Conservation (phyloP, 129 eudicot species). For the Deinandra increscens region DNA sequence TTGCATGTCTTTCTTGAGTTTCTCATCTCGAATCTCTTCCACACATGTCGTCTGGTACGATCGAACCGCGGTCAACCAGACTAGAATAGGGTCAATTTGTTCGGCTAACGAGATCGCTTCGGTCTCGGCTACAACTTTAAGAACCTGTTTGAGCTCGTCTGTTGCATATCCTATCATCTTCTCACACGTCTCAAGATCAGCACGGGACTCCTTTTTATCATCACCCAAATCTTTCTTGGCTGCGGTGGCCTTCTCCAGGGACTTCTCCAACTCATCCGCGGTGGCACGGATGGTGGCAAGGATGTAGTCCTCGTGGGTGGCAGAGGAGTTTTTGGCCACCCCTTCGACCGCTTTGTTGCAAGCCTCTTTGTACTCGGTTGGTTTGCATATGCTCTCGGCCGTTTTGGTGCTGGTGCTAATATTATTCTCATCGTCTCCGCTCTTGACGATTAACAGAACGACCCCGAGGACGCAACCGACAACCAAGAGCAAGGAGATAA, state of each 20-base stretch:
- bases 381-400: constrained; percentile 47
- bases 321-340: constrained; percentile 51
- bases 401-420: constrained; percentile 41
- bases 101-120: constrained; percentile 35
- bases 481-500: constrained; percentile 43
- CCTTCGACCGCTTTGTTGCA: constrained; percentile 42
- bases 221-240: constrained; percentile 31
- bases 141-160: constrained; percentile 45
- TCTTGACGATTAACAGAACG: constrained; percentile 38
- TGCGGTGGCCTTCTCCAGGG: constrained; percentile 37
- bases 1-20: constrained; percentile 36
- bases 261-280: constrained; percentile 46
- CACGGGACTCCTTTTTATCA: constrained; percentile 32
- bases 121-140: constrained; percentile 41
- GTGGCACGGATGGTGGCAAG: constrained; percentile 49
- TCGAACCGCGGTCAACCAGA: constrained; percentile 51
- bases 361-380: constrained; percentile 49
- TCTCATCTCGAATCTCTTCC: constrained; percentile 43
- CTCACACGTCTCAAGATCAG: constrained; percentile 58
- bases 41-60: constrained; percentile 47
- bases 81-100: constrained; percentile 40
- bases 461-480: constrained; percentile 40
- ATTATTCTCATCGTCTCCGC: constrained; percentile 23
- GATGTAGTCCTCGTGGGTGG: constrained; percentile 60
- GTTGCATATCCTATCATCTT: constrained; percentile 46